Base-by-base conservation (phyloP, 441 rosid genomes). In the Lepidium campestre region DNA sequence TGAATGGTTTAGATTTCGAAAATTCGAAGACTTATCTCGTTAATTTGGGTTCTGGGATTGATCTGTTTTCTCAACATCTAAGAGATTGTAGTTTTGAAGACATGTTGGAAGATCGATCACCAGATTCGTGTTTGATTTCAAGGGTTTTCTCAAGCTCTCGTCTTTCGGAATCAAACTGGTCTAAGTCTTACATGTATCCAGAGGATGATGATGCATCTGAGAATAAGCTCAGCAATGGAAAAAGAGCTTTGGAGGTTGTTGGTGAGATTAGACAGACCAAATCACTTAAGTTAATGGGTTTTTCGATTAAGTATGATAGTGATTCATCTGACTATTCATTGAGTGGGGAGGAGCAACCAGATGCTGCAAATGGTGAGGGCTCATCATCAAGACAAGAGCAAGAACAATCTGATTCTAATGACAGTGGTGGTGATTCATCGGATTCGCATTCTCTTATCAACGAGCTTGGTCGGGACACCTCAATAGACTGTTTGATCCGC, bases 101-200 rank as follows among this genome's bases (percentile, higher is more conserved):
- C 66, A 93, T 90, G 98, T 80, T 90, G 80, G 96, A 93, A 78
- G 86, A 86, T 29, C 84, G 84, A 70, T 72, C 85, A 80, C 76
- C 54, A 65, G 76, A 79, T 57, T 76, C 77, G 42, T 74, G 84
- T 80, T 68, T 85, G 79, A 68, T 77, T 35, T 64, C 89, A 15
- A 87, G 90, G 77, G 83, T 85, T 77, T 81, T 93, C 80, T 71
- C 86, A 54, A 78, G 81, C 81, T 81, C 93, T 77, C 82, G 95
- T 79, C 84, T 82, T 71, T 73, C 76, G 7, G 91, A 86, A 62
- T 77, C 81, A 18, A 75, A 76, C 75, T 85, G 93, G 98, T 55
- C 70, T 6, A 71, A 62, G 35, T 34, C 82, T 82, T 86, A 64
- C 85, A 79, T 85, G 93, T 75, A 49, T 75, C 67, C 65, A 35